These are phyloP conservation scores for Acorus calamus DNA, from an alignment of 106 monocot genomes.

Conservation along the genomic window DNA sequence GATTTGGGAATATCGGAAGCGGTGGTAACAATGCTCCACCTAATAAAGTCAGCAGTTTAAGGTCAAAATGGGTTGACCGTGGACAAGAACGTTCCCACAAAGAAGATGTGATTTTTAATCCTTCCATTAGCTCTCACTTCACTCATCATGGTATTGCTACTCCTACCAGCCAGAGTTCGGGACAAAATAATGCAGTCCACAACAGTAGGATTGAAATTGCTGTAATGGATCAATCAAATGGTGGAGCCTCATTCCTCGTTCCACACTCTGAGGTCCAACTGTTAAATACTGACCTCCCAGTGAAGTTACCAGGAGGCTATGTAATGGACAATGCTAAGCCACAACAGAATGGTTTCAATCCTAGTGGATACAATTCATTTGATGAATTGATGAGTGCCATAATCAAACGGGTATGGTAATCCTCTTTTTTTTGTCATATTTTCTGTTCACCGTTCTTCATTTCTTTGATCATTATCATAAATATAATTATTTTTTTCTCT, in stretches of 20 bases:
- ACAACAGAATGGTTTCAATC: constrained; percentile 23
- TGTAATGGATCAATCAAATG: constrained; percentile 14
- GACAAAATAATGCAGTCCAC: constrained; percentile 15
- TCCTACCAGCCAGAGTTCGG: constrained; percentile 13
- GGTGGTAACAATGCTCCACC: not conserved
- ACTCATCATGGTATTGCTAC: too few species aligned
- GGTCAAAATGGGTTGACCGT: constrained; percentile 11
- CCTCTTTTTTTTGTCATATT: not conserved
- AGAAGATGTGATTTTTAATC: constrained; percentile 12
- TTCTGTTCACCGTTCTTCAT: too few species aligned
- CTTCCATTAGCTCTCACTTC: constrained; percentile 19
- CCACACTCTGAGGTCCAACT: constrained; percentile 12
- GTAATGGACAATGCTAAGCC: constrained; percentile 19
- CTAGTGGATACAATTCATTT: constrained; percentile 36
- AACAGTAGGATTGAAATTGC: constrained; percentile 13
- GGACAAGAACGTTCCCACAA: constrained; percentile 12
- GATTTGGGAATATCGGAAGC: constrained; percentile 28
- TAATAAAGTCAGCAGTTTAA: not conserved
- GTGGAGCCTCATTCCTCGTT: constrained; percentile 5
- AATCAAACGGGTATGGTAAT: constrained; percentile 50
- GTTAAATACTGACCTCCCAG: constrained; percentile 6
- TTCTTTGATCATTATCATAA: too few species aligned
- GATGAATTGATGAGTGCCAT: constrained; percentile 54
- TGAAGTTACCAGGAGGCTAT: constrained; percentile 23
- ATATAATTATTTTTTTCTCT: too few species aligned